phyloP scores from a whole-genome alignment of 768 basidiomycete species.

The Suillus americanus region DNA sequence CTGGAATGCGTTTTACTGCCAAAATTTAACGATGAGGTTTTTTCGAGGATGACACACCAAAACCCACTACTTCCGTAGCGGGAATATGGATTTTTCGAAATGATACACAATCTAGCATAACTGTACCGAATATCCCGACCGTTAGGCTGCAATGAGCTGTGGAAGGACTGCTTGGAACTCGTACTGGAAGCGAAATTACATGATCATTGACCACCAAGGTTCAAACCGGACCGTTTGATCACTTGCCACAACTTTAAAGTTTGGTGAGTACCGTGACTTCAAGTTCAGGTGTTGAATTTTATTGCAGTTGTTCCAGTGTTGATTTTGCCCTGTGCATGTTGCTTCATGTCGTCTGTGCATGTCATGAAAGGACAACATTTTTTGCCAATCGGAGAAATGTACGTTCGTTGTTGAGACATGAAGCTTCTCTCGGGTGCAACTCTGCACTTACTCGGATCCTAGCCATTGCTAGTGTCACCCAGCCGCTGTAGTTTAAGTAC shows the following conservation, averaged over 20 bases:
- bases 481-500: background rate
- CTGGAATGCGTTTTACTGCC: too few relatives aligned
- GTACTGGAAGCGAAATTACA: background rate
- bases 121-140: background rate
- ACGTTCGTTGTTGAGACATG: background rate
- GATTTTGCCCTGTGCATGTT: background rate
- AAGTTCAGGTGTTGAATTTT: background rate
- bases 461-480: background rate
- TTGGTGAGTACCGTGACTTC: background rate
- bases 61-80: too few relatives aligned
- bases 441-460: background rate
- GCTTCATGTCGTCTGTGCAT: background rate
- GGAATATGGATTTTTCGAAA: background rate
- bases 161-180: background rate
- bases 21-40: too few relatives aligned
- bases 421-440: background rate
- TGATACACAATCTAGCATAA: background rate
- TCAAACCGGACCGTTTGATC: background rate
- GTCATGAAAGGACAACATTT: background rate
- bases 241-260: background rate
- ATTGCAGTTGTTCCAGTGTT: background rate
- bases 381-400: background rate
- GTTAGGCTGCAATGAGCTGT: background rate
- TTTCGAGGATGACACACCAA: too few relatives aligned
- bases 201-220: background rate